Evolutionary conservation across 164 flowering plant genomes (phyloP).

Genomic region (Piper longum): DNA sequence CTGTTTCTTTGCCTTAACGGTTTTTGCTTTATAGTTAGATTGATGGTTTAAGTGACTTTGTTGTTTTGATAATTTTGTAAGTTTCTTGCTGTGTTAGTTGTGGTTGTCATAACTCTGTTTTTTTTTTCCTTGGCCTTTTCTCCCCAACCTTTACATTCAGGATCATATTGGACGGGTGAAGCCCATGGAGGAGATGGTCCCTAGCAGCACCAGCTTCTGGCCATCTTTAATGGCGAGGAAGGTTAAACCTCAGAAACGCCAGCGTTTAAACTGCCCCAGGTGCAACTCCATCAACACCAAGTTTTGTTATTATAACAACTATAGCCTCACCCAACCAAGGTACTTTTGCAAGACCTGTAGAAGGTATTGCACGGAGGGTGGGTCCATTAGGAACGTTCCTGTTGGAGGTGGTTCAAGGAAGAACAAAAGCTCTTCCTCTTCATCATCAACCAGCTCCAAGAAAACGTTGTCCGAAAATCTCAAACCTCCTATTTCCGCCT

Average conservation of each 20-base stretch:
- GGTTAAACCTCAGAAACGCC: slow-evolving; percentile 61
- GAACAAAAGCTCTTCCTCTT: slow-evolving; percentile 49
- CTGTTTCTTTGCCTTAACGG: not conserved
- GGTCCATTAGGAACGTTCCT: slow-evolving; percentile 81
- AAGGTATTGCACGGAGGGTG: slow-evolving; percentile 97
- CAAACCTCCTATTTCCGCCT: too few species aligned
- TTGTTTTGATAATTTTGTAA: not conserved
- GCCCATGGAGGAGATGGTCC: slow-evolving; percentile 58
- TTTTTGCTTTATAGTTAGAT: not conserved
- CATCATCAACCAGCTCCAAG: slow-evolving; percentile 13
- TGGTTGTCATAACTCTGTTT: not conserved
- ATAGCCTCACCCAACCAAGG: slow-evolving; percentile 89
- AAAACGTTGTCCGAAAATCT: slow-evolving; percentile 16
- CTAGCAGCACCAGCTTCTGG: slow-evolving; percentile 34
- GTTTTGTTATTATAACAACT: slow-evolving; percentile 95
- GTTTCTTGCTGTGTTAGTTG: not conserved
- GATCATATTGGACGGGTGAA: slow-evolving; percentile 70
- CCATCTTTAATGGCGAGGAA: slow-evolving; percentile 43
- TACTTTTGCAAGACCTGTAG: slow-evolving; percentile 92
- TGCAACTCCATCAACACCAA: slow-evolving; percentile 92
- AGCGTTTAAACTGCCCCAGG: slow-evolving; percentile 79
- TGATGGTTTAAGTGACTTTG: too few species aligned
- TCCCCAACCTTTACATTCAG: slow-evolving; percentile 11
- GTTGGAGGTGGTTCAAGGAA: slow-evolving; percentile 94
- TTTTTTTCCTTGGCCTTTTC: slow-evolving; percentile 1